Evolutionary conservation across 1,139 yeast species (phyloP).

Genomic region (Candida glucosophila): DNA sequence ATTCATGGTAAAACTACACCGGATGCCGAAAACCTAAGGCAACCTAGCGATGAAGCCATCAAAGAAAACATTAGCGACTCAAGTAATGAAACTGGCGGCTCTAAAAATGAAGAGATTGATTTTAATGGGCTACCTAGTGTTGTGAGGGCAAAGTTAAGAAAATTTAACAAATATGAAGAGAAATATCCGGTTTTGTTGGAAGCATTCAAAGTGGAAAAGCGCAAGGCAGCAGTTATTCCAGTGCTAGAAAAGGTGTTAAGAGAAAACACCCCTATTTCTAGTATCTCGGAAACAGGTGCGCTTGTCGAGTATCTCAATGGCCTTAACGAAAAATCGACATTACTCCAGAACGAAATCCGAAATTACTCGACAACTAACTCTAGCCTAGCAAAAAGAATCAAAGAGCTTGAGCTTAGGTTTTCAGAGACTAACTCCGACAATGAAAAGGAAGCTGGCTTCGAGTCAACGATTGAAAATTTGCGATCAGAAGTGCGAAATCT

Average conservation of each 20-base stretch:
- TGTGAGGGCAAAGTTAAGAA: constrained; percentile 55
- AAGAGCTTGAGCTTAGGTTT: too few species aligned
- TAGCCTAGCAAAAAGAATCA: constrained; percentile 13
- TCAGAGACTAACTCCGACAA: too few species aligned
- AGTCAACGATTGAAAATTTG: constrained; percentile 1
- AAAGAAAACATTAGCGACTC: constrained; percentile 9
- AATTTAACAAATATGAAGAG: constrained; percentile 81
- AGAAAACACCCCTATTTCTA: constrained; percentile 75
- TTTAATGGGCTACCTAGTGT: constrained; percentile 42
- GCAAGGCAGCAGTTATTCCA: constrained; percentile 52
- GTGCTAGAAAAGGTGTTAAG: constrained; percentile 62
- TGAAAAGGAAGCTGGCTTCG: too few species aligned
- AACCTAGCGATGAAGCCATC: constrained; percentile 29
- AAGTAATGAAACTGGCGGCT: constrained; percentile 19
- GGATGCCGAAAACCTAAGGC: constrained; percentile 31
- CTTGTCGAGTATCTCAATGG: constrained; percentile 66
- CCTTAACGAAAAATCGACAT: constrained; percentile 48
- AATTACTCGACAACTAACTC: constrained; percentile 11
- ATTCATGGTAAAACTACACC: constrained; percentile 36
- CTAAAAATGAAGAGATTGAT: constrained; percentile 16
- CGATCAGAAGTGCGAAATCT: constrained; percentile 1
- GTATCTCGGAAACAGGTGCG: constrained; percentile 62
- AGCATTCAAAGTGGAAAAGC: constrained; percentile 78
- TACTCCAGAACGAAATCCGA: constrained; percentile 49
- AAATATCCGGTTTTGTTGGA: constrained; percentile 76